phyloP scores from a whole-genome alignment of 306 rosid genomes.

The Ormosia emarginata region DNA sequence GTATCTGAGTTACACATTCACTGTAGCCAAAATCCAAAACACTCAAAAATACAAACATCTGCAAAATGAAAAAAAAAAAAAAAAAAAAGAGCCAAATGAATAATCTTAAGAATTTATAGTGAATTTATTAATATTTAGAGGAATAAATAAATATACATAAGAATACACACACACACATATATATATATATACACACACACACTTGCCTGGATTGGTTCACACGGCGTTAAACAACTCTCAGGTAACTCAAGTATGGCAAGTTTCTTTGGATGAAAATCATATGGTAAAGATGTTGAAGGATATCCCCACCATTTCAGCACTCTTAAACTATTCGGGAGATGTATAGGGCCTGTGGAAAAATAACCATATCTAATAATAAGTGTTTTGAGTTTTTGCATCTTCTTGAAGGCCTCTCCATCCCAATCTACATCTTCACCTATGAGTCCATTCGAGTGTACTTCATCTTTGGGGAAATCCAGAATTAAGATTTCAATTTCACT shows the following conservation, averaged over 20 bases:
- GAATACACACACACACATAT: too few species aligned
- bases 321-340: not conserved
- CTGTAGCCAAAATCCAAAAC: not conserved
- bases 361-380: not conserved
- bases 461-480: not conserved
- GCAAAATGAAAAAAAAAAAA: not conserved
- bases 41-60: not conserved
- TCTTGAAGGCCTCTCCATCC: not conserved
- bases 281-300: not conserved
- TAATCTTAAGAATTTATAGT: not conserved
- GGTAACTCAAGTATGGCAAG: not conserved
- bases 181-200: too few species aligned
- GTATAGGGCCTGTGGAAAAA: not conserved
- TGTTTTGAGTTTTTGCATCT: not conserved
- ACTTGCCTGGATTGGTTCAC: not conserved
- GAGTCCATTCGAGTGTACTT: too few species aligned
- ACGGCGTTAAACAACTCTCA: accelerated
- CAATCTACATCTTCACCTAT: not conserved
- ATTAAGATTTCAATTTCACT: not conserved
- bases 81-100: not conserved
- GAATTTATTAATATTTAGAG: too few species aligned
- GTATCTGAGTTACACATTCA: not conserved
- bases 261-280: not conserved
- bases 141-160: too few species aligned
- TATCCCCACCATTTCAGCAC: not conserved